A percentile compares a stretch with the other conserved stretches of the same genome.
These are phyloP conservation scores for Parsonsia alboflavescens DNA, from an alignment of 257 asterid species.

Conservation along the genomic window DNA sequence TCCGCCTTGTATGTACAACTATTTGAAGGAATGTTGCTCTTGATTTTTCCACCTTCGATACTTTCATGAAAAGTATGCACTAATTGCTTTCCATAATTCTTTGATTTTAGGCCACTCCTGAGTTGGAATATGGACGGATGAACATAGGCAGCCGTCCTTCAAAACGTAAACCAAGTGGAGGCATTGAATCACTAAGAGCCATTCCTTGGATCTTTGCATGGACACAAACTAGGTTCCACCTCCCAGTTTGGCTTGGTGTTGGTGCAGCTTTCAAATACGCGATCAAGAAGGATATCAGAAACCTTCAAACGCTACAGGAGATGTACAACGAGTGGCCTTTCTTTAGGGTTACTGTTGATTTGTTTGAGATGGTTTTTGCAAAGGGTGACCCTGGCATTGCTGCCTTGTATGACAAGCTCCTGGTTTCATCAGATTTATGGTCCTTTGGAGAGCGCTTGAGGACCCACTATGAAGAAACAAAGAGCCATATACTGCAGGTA, in stretches of 20 bases:
- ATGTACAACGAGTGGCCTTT: slow-evolving; percentile 57
- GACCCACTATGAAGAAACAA: slow-evolving; percentile 35
- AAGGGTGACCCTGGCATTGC: slow-evolving; percentile 56
- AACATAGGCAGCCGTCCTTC: slow-evolving; percentile 64
- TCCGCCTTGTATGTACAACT: slow-evolving; percentile 44
- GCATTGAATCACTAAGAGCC: slow-evolving; percentile 52
- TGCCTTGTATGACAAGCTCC: slow-evolving; percentile 41
- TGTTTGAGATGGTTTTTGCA: slow-evolving; percentile 54
- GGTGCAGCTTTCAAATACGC: slow-evolving; percentile 49
- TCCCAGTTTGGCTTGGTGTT: slow-evolving; percentile 58
- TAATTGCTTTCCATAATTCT: not conserved
- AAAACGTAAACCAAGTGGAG: slow-evolving; percentile 49
- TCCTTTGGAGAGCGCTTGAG: slow-evolving; percentile 41
- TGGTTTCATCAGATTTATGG: slow-evolving; percentile 43
- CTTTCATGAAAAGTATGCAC: slow-evolving; percentile 2
- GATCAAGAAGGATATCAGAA: slow-evolving; percentile 33
- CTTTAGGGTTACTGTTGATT: slow-evolving; percentile 48
- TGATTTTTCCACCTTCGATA: not conserved
- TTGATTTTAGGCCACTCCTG: slow-evolving; percentile 47
- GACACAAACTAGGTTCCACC: slow-evolving; percentile 57
- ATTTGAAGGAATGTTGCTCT: not conserved
- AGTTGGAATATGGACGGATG: slow-evolving; percentile 50
- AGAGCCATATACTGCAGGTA: slow-evolving; percentile 39
- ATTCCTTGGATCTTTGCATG: slow-evolving; percentile 64
- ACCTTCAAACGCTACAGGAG: slow-evolving; percentile 36